These are phyloP conservation scores for Naganishia sp. DNA, from an alignment of 1,284 basidiomycete species.

Conservation along the genomic window DNA sequence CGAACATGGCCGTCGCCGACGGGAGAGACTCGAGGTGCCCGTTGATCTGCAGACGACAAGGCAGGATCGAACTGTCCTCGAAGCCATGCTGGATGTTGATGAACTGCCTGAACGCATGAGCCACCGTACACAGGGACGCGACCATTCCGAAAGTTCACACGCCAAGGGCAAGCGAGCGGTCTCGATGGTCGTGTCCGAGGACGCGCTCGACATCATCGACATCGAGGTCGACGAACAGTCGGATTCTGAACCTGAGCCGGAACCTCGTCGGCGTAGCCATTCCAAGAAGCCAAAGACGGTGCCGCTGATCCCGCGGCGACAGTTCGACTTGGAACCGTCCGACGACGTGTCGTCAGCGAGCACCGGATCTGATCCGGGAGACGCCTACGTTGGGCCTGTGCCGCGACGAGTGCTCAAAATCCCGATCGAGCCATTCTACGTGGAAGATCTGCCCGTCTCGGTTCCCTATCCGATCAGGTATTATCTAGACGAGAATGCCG, in stretches of 20 bases:
- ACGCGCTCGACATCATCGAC: conserved; percentile 22
- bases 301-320: conserved; percentile 8
- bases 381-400: conserved; percentile 1
- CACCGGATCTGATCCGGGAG: background rate
- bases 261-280: background rate
- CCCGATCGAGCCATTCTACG: conserved; percentile 9
- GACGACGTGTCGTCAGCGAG: background rate
- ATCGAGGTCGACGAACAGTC: conserved; percentile 2
- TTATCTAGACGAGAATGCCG: conserved; percentile 4
- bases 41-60: conserved; percentile 21
- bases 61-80: conserved; percentile 22
- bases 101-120: background rate
- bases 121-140: background rate
- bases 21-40: background rate
- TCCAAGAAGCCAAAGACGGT: background rate
- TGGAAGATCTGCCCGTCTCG: conserved; percentile 23
- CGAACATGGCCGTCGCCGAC: conserved; percentile 6
- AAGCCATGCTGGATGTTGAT: conserved; percentile 10
- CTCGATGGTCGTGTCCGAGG: background rate
- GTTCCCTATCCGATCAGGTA: conserved; percentile 24
- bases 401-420: conserved; percentile 13
- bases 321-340: conserved; percentile 13
- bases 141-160: background rate
- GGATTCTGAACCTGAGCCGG: background rate
- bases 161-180: background rate